These are phyloP conservation scores for Boletus semigastroideus DNA, from an alignment of 1,284 basidiomycete genomes.

Conservation along the genomic window DNA sequence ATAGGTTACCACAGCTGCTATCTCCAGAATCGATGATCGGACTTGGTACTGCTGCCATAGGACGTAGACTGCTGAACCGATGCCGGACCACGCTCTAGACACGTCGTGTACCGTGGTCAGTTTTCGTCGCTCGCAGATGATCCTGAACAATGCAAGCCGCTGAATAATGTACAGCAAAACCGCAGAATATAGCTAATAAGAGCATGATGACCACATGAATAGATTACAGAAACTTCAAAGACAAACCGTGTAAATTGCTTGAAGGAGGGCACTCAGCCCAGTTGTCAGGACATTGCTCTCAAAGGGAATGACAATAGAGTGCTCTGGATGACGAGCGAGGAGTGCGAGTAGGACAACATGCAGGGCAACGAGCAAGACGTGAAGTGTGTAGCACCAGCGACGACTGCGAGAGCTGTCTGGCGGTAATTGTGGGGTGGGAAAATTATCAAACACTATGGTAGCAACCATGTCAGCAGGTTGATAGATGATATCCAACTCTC, in stretches of 20 bases:
- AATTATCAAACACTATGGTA: neutral
- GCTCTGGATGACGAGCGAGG: neutral
- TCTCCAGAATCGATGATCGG: neutral
- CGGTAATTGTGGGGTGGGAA: neutral
- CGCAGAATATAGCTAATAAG: neutral
- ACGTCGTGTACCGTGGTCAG: neutral
- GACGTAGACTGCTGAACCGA: neutral
- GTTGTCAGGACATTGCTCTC: neutral
- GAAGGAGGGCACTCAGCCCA: neutral
- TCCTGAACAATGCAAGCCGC: neutral
- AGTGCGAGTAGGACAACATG: neutral
- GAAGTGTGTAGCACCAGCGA: neutral
- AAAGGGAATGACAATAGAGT: neutral
- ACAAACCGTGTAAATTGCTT: neutral
- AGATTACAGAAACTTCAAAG: neutral
- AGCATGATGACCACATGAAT: neutral
- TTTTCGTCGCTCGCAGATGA: neutral
- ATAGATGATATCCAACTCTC: neutral
- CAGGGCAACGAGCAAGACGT: neutral
- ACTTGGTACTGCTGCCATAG: neutral
- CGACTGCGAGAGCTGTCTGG: neutral
- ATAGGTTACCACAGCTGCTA: neutral
- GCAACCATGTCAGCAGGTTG: neutral
- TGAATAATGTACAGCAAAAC: neutral
- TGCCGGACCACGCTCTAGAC: neutral